Evolutionary conservation across 768 basidiomycete genomes (phyloP).

Genomic region (Leccinum broughii): DNA sequence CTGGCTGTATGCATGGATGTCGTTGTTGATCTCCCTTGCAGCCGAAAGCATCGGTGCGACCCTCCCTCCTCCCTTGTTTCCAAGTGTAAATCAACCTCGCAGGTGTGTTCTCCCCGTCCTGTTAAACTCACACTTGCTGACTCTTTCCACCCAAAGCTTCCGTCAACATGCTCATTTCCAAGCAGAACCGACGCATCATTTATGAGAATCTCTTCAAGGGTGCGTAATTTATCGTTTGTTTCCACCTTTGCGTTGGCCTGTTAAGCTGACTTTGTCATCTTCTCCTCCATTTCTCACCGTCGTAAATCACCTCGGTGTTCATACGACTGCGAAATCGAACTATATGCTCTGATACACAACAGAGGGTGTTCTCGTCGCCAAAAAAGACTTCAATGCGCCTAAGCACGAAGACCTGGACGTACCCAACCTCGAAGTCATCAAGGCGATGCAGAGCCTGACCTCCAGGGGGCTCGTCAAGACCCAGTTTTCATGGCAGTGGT

Average conservation of each 20-base stretch:
- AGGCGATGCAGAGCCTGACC: conserved; percentile 68
- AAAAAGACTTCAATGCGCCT: conserved; percentile 98
- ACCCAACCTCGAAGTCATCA: conserved; percentile 70
- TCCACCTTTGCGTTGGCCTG: not conserved
- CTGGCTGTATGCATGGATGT: conserved; percentile 29
- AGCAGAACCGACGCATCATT: conserved; percentile 92
- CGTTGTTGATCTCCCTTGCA: conserved; percentile 24
- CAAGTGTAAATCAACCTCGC: not conserved
- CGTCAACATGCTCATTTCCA: conserved; percentile 91
- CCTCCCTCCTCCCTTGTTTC: not conserved
- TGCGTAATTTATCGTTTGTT: conserved; percentile 37
- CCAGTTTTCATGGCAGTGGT: conserved; percentile 99
- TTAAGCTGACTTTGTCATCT: not conserved
- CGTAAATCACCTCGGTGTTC: not conserved
- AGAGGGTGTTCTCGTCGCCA: conserved; percentile 99
- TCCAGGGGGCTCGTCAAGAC: conserved; percentile 93
- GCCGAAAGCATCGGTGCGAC: conserved; percentile 37
- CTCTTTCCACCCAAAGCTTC: conserved; percentile 30
- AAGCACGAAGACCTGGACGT: conserved; percentile 90
- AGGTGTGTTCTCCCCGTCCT: not conserved
- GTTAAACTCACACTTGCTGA: conserved; percentile 14
- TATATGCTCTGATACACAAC: conserved; percentile 2
- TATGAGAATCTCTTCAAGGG: conserved; percentile 99
- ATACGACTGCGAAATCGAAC: not conserved
- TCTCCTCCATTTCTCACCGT: not conserved